Conservation (phyloP, 2,329 filamentous ascomycete species). For the Metarhizium robertsii region DNA sequence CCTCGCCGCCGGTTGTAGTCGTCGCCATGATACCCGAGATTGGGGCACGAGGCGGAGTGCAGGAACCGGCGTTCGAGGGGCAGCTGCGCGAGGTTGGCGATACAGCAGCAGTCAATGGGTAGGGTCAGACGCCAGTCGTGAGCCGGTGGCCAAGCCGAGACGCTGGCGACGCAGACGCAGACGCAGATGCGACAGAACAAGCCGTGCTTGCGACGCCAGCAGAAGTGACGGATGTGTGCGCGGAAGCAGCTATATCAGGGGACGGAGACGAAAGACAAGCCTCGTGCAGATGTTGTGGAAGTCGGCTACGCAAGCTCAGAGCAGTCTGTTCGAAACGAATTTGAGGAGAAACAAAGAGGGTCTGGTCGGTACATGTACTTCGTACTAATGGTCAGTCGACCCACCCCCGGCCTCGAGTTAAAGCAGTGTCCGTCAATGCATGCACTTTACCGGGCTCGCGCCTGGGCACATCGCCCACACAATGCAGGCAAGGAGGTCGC, state of each 20-base stretch:
- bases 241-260: neutral
- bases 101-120: neutral
- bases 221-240: neutral
- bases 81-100: constrained; percentile 1
- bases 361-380: neutral
- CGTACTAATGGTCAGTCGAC: neutral
- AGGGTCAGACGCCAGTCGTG: neutral
- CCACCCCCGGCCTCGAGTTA: neutral
- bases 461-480: too few relatives aligned
- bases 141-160: neutral
- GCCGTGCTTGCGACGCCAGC: neutral
- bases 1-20: constrained; percentile 21
- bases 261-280: neutral
- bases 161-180: neutral
- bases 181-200: neutral
- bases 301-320: neutral
- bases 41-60: neutral
- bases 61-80: neutral
- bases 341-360: neutral
- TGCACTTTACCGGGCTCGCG: neutral
- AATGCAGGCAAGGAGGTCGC: neutral
- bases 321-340: neutral
- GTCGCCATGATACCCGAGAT: constrained; percentile 23
- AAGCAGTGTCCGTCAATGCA: neutral
- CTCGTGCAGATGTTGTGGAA: neutral